phyloP scores from a whole-genome alignment of 495 filamentous ascomycete species.

The Chlorociboria aeruginascens region DNA sequence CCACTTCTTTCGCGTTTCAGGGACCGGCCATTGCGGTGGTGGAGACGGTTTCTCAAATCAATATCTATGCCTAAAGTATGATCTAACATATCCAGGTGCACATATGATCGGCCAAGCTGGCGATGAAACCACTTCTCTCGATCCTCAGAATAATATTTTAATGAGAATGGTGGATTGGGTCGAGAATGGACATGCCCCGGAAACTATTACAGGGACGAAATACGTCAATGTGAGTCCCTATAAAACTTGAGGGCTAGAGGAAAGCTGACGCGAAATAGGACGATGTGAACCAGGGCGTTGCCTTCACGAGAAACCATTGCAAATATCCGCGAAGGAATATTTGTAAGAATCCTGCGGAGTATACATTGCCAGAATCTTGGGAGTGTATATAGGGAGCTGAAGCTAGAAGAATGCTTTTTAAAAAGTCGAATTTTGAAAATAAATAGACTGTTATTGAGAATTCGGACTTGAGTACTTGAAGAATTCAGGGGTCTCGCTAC shows the following conservation, averaged over 20 bases:
- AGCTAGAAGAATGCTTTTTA: too few relatives aligned
- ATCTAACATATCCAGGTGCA: slow-evolving; percentile 7
- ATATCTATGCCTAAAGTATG: slow-evolving; percentile 6
- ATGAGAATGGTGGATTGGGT: slow-evolving; percentile 45
- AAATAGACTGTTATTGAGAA: too few relatives aligned
- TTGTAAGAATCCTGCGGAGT: slow-evolving; percentile 6
- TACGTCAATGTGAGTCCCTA: slow-evolving; percentile 24
- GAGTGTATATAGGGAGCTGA: slow-evolving; percentile 1
- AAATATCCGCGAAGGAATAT: slow-evolving; percentile 20
- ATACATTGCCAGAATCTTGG: slow-evolving; percentile 8
- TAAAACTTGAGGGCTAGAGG: slow-evolving; percentile 9
- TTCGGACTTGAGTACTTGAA: too few relatives aligned
- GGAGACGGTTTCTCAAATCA: neutral
- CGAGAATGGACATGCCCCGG: slow-evolving; percentile 38
- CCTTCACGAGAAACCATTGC: slow-evolving; percentile 26
- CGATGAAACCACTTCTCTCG: neutral
- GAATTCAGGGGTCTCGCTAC: too few relatives aligned
- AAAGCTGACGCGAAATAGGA: slow-evolving; percentile 5
- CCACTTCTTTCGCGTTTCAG: slow-evolving; percentile 47
- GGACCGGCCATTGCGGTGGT: slow-evolving; percentile 23
- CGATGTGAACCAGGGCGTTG: slow-evolving; percentile 17
- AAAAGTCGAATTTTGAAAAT: too few relatives aligned
- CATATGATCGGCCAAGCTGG: neutral
- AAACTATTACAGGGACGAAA: slow-evolving; percentile 29
- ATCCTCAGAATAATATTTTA: slow-evolving; percentile 26